Percentiles rank a stretch among this genome's conserved stretches.
phyloP scores from a whole-genome alignment of 1,284 basidiomycete genomes.

The Ustilago loliicola region DNA sequence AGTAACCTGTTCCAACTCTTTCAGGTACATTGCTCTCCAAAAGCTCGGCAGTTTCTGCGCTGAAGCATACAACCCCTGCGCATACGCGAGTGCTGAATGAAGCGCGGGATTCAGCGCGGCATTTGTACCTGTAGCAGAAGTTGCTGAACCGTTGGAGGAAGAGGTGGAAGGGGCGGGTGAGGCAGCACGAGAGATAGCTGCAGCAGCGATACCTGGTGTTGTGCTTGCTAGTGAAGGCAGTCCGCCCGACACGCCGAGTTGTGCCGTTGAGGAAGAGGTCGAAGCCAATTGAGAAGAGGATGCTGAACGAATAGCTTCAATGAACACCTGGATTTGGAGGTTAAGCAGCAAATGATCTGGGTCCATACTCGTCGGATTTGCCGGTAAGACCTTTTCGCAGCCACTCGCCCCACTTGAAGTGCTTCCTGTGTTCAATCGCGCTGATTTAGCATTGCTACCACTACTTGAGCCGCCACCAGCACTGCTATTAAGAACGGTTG shows the following conservation, averaged over 20 bases:
- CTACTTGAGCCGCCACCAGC: constrained; percentile 10
- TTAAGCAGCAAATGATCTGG: constrained; percentile 83
- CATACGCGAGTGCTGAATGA: constrained; percentile 55
- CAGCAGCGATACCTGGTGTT: constrained; percentile 47
- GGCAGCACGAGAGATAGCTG: constrained; percentile 52
- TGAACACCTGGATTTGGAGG: constrained; percentile 84
- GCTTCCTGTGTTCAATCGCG: not conserved
- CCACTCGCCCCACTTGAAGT: constrained; percentile 17
- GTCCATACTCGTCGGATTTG: constrained; percentile 72
- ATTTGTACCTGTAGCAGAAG: constrained; percentile 35
- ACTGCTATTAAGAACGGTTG: constrained; percentile 57
- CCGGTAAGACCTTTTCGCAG: constrained; percentile 49
- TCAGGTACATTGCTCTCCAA: constrained; percentile 74
- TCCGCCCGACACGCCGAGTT: constrained; percentile 17
- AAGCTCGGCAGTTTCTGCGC: constrained; percentile 57
- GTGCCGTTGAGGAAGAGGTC: constrained; percentile 3
- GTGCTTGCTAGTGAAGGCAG: constrained; percentile 43
- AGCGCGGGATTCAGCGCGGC: constrained; percentile 47
- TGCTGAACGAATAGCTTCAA: constrained; percentile 80
- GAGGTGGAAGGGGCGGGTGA: constrained; percentile 58
- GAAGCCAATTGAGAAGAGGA: constrained; percentile 37
- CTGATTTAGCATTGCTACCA: constrained; percentile 10
- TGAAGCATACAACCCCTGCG: constrained; percentile 56
- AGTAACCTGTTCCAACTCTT: constrained; percentile 80
- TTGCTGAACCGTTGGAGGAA: constrained; percentile 54